Conservation (phyloP, 345 rosid species). For the Bruguiera gymnorhiza region DNA sequence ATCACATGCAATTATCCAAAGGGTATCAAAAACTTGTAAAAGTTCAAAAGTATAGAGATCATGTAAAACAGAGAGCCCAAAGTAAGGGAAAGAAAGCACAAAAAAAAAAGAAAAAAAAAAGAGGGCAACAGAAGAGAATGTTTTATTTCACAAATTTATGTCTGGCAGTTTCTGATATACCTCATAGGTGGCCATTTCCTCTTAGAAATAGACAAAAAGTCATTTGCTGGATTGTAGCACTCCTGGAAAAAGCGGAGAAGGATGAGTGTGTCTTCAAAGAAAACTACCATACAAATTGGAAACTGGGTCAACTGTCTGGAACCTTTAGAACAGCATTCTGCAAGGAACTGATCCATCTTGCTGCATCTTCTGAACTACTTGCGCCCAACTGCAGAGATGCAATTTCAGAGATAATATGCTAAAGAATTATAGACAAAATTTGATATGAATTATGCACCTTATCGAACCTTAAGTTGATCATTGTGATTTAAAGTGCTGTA, state of each 20-base stretch:
- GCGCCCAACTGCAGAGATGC: constrained; percentile 67
- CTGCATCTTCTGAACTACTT: constrained; percentile 91
- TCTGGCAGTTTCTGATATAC: constrained; percentile 16
- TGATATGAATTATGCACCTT: not conserved
- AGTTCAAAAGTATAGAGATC: too few species aligned
- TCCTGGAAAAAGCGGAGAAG: constrained; percentile 37
- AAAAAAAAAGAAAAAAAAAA: too few species aligned
- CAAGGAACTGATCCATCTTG: constrained; percentile 69
- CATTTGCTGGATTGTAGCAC: constrained; percentile 39
- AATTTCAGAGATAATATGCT: constrained; percentile 9
- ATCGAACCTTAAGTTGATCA: constrained; percentile 72
- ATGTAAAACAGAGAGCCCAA: not conserved
- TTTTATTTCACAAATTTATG: not conserved
- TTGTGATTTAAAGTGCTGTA: constrained; percentile 62
- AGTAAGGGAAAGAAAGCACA: too few species aligned
- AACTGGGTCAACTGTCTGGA: not conserved
- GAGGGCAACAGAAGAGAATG: not conserved
- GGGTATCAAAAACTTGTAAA: too few species aligned
- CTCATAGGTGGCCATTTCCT: constrained; percentile 51
- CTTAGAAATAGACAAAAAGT: constrained; percentile 51
- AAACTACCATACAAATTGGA: not conserved
- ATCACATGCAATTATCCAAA: too few species aligned
- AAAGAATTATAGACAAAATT: not conserved
- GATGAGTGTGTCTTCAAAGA: constrained; percentile 18
- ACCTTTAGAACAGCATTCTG: constrained; percentile 83